Evolutionary conservation across 2,329 filamentous ascomycete species (phyloP), one percentile per base, ranked within the genome.

Genomic region (Penicillium occitanis): DNA sequence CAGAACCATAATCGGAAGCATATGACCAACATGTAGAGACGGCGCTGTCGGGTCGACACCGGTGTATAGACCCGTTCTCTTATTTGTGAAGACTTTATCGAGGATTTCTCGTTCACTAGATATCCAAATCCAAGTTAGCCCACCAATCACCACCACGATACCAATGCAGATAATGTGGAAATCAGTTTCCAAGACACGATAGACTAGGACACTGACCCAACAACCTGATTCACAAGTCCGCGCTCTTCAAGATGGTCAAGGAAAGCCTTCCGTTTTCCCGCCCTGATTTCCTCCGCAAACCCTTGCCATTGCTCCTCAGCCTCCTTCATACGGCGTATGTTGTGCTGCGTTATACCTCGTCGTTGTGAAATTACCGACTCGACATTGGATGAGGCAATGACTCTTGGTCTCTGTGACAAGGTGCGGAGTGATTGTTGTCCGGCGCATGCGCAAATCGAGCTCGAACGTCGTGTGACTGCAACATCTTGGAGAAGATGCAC

Each of bases 21-120:
- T 81, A 70, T 84, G 82, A 14, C 82, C 82, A 65, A 84, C 74
- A 70, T 84, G 82, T 71, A 84, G 71, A 46, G 82, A 83, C 1
- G 81, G 79, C 11, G 80, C 82, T 3, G 82, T 84, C 46, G 82
- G 82, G 67, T 84, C 82, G 25, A 84, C 74, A 66, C 82, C 82
- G 30, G 76, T 79, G 68, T 84, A 84, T 30, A 81, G 73, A 13
- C 82, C 82, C 19, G 78, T 74, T 66, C 82, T 73, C 67, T 81
- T 82, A 65, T 82, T 73, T 5, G 77, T 82, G 55, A 84, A 76
- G 10, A 84, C 63, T 40, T 73, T 73, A 63, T 83, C 75, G 51
- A 83, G 69, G 22, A 79, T 71, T 40, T 82, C 77, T 51, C 79
- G 76, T 63, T 80, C 76, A 25, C 81, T 81, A 63, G 37, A 53